phyloP scores from a whole-genome alignment of 768 basidiomycete genomes.

The Daedaleopsis nitida region DNA sequence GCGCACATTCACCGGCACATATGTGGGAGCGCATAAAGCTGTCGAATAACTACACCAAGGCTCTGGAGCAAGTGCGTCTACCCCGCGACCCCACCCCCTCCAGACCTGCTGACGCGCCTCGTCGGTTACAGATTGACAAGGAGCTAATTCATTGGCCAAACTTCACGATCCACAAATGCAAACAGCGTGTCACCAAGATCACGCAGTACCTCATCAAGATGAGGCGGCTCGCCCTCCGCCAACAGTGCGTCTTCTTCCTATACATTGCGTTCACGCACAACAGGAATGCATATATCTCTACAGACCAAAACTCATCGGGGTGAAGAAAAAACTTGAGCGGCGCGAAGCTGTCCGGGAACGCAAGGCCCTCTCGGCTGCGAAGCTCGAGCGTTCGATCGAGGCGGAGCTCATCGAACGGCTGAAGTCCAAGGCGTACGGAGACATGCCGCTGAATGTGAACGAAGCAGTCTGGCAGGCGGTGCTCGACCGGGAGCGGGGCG shows the following conservation, averaged over 20 bases:
- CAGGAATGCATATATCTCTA: neutral
- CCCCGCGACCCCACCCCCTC: neutral
- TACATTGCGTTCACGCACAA: neutral
- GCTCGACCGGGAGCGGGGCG: conserved; percentile 72
- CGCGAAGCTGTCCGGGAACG: conserved; percentile 91
- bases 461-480: conserved; percentile 95
- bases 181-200: conserved; percentile 98
- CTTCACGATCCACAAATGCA: conserved; percentile 97
- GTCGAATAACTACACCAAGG: conserved; percentile 93
- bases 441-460: conserved; percentile 96
- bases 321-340: conserved; percentile 96
- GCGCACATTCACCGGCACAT: conserved; percentile 92
- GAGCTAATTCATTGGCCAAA: conserved; percentile 99
- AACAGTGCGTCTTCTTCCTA: conserved; percentile 55
- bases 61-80: conserved; percentile 82
- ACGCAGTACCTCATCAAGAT: conserved; percentile 99
- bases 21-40: conserved; percentile 98
- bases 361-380: conserved; percentile 95
- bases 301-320: conserved; percentile 90
- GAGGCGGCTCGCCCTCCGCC: conserved; percentile 83
- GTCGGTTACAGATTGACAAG: conserved; percentile 75
- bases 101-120: neutral
- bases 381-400: conserved; percentile 92
- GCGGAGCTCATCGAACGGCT: conserved; percentile 95
- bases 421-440: conserved; percentile 96